phyloP scores from a whole-genome alignment of 2,329 filamentous ascomycete species.

The Bertia moriformis region DNA sequence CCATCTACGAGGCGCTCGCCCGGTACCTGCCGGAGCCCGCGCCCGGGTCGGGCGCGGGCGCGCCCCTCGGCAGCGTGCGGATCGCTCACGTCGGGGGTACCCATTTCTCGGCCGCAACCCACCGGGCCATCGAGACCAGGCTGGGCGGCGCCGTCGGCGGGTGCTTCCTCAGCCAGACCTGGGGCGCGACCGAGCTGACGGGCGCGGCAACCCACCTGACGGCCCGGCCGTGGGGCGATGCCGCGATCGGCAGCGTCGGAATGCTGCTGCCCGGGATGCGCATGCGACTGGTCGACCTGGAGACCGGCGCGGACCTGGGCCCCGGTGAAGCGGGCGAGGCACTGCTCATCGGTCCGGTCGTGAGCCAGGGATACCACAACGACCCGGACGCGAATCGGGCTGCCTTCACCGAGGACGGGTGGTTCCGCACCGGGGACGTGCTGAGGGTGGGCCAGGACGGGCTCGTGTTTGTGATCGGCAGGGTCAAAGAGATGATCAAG shows the following conservation, averaged over 20 bases:
- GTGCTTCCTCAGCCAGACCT: constrained; percentile 2
- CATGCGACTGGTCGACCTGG: constrained; percentile 3
- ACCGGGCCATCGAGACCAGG: background rate
- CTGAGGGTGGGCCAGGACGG: constrained; percentile 3
- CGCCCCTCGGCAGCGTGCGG: background rate
- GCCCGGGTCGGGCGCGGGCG: too few relatives aligned
- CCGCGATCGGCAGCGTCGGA: constrained; percentile 1
- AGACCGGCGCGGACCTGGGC: constrained; percentile 2
- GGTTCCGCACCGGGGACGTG: constrained; percentile 6
- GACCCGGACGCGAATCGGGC: constrained; percentile 2
- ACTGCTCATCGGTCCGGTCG: constrained; percentile 2
- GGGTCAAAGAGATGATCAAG: too few relatives aligned
- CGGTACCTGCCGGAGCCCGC: too few relatives aligned
- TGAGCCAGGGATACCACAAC: constrained; percentile 5
- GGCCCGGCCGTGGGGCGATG: background rate
- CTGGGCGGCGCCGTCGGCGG: too few relatives aligned
- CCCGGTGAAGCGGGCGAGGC: constrained; percentile 4
- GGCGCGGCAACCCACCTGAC: constrained; percentile 2
- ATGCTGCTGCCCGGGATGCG: background rate
- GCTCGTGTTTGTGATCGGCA: too few relatives aligned
- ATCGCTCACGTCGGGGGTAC: constrained; percentile 2
- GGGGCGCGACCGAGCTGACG: constrained; percentile 3
- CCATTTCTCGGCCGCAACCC: background rate
- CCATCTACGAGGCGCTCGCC: constrained; percentile 3
- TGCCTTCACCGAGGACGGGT: constrained; percentile 4